Evolutionary conservation across 1,139 yeast genomes (phyloP).

Genomic region (Pichia sp.): DNA sequence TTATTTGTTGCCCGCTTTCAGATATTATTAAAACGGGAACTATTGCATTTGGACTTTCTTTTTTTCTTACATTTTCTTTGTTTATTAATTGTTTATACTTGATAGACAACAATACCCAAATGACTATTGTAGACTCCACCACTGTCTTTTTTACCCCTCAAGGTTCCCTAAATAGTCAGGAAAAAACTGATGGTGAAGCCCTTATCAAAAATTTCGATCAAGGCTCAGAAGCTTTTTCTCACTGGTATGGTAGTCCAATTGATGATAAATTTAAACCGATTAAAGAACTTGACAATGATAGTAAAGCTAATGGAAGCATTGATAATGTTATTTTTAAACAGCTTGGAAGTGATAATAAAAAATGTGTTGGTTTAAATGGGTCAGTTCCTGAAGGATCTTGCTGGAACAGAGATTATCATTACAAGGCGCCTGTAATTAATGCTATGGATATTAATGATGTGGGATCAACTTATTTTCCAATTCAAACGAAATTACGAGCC

Average conservation of each 20-base stretch:
- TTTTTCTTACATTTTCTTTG: no score
- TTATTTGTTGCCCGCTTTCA: no score
- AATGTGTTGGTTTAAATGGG: constrained; percentile 2
- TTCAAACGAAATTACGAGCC: constrained; percentile 25
- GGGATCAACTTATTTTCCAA: constrained; percentile 27
- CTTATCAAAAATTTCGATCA: constrained; percentile 1
- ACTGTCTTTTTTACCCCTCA: constrained; percentile 16
- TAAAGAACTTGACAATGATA: no score
- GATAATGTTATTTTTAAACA: constrained; percentile 4
- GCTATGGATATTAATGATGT: constrained; percentile 21
- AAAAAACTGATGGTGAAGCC: constrained; percentile 15
- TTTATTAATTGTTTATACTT: no score
- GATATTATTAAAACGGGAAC: no score
- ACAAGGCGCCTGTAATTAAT: constrained; percentile 23
- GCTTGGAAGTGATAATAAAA: constrained; percentile 15
- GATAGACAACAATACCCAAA: no score
- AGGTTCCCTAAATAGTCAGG: constrained; percentile 15
- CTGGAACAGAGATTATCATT: constrained; percentile 19
- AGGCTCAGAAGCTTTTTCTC: no score
- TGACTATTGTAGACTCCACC: constrained; percentile 18
- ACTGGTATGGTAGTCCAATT: background rate
- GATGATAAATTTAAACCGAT: background rate
- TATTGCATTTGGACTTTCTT: no score
- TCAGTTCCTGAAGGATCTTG: constrained; percentile 1
- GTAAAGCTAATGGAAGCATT: no score